phyloP scores from a whole-genome alignment of 306 rosid genomes.

The Casuarina equisetifolia region DNA sequence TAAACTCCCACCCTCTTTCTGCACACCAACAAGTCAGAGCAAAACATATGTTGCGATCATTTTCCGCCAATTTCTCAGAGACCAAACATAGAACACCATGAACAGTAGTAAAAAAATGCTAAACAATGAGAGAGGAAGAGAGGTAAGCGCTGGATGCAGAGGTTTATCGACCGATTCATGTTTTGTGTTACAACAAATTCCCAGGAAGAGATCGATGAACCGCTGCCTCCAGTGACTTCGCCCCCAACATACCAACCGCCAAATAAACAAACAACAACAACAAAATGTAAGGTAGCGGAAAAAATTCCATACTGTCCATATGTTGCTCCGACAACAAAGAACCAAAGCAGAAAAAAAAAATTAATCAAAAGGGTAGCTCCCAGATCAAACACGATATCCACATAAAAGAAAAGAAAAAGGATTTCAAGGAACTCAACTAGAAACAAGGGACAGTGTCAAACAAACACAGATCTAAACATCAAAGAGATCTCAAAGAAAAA shows the following conservation, averaged over 20 bases:
- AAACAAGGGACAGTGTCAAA: neutral
- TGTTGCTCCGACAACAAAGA: neutral
- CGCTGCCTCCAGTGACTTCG: constrained; percentile 99
- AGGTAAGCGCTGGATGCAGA: constrained; percentile 99
- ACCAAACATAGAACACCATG: neutral
- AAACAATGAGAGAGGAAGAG: constrained; percentile 26
- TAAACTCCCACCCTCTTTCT: neutral
- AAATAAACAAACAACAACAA: neutral
- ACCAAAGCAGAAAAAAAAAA: neutral
- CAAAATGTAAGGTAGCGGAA: neutral
- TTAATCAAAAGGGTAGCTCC: neutral
- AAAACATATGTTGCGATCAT: neutral
- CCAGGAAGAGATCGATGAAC: constrained; percentile 99
- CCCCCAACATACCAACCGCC: constrained; percentile 27
- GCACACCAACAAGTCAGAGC: neutral
- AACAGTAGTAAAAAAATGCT: neutral
- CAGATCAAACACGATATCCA: constrained; percentile 23
- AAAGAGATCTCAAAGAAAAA: neutral
- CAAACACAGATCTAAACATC: constrained; percentile 43
- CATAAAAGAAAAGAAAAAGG: neutral
- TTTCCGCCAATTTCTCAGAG: constrained; percentile 8
- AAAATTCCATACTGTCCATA: neutral
- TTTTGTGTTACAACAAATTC: constrained; percentile 57
- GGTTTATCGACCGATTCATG: constrained; percentile 99
- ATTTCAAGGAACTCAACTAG: no score